Evolutionary conservation across 1,139 yeast genomes (phyloP).

Genomic region (Yueomyces sp.): DNA sequence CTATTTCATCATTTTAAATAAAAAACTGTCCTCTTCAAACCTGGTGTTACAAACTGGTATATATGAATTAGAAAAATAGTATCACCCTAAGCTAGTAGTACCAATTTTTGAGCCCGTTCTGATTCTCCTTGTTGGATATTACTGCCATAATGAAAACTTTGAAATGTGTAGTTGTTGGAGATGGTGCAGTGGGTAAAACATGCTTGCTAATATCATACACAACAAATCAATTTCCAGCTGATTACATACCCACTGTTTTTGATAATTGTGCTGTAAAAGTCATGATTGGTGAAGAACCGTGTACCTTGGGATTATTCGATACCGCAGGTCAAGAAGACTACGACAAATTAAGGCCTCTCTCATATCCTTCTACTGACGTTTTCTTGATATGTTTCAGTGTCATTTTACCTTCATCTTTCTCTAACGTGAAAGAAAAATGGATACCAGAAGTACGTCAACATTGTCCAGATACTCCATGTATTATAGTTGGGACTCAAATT

Average conservation of each 20-base stretch:
- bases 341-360: constrained; percentile 1
- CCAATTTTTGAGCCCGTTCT: too few species aligned
- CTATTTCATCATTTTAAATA: too few species aligned
- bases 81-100: too few species aligned
- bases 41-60: too few species aligned
- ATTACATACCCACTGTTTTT: constrained; percentile 1
- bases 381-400: constrained; percentile 1
- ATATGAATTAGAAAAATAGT: too few species aligned
- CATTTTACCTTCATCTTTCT: neutral
- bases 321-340: constrained; percentile 1
- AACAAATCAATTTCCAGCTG: neutral
- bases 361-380: neutral
- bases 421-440: constrained; percentile 1
- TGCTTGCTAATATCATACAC: neutral
- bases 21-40: too few species aligned
- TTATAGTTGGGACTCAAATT: neutral
- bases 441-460: constrained; percentile 1
- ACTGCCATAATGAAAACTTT: constrained; percentile 50
- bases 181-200: constrained; percentile 1
- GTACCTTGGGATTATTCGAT: neutral
- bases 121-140: too few species aligned
- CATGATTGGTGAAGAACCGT: neutral
- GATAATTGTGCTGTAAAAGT: neutral
- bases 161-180: constrained; percentile 39
- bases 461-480: neutral